phyloP scores from a whole-genome alignment of 2,329 filamentous ascomycete species.

The Aspergillus sp. region DNA sequence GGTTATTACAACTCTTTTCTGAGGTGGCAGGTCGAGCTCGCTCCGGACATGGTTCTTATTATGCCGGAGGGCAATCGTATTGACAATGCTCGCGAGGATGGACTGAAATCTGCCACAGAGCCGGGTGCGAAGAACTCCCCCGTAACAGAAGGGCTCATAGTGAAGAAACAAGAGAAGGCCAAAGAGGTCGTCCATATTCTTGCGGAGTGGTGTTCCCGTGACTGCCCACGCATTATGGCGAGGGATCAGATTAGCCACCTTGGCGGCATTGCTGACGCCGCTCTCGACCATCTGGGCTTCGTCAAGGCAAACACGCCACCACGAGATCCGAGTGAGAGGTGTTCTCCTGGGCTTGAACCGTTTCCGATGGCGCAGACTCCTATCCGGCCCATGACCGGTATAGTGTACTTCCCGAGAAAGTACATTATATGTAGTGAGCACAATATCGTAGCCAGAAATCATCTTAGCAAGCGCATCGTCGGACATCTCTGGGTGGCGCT shows the following conservation, averaged over 20 bases:
- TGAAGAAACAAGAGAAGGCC: slow-evolving; percentile 74
- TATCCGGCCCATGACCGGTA: slow-evolving; percentile 59
- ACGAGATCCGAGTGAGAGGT: slow-evolving; percentile 70
- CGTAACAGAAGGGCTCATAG: slow-evolving; percentile 66
- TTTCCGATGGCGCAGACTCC: slow-evolving; percentile 57
- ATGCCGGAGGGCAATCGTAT: slow-evolving; percentile 67
- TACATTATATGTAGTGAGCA: slow-evolving; percentile 58
- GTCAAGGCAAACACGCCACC: slow-evolving; percentile 73
- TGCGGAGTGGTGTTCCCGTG: slow-evolving; percentile 80
- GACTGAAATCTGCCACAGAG: slow-evolving; percentile 54
- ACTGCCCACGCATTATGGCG: slow-evolving; percentile 85
- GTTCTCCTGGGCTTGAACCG: slow-evolving; percentile 61
- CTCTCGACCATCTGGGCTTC: slow-evolving; percentile 85
- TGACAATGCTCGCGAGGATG: slow-evolving; percentile 62
- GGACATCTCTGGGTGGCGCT: slow-evolving; percentile 23
- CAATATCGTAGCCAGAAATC: slow-evolving; percentile 46
- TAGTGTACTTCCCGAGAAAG: slow-evolving; percentile 76
- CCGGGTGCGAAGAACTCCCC: slow-evolving; percentile 57
- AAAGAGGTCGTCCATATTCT: slow-evolving; percentile 67
- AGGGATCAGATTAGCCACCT: slow-evolving; percentile 69
- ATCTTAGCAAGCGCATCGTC: slow-evolving; percentile 39
- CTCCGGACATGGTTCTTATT: slow-evolving; percentile 72
- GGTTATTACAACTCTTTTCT: slow-evolving; percentile 79
- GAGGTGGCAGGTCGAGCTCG: slow-evolving; percentile 70
- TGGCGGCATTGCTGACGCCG: slow-evolving; percentile 74